Percentiles rank a stretch among this genome's conserved stretches.
phyloP scores from a whole-genome alignment of 805 yeast genomes.

The Wickerhamiella occidentalis region DNA sequence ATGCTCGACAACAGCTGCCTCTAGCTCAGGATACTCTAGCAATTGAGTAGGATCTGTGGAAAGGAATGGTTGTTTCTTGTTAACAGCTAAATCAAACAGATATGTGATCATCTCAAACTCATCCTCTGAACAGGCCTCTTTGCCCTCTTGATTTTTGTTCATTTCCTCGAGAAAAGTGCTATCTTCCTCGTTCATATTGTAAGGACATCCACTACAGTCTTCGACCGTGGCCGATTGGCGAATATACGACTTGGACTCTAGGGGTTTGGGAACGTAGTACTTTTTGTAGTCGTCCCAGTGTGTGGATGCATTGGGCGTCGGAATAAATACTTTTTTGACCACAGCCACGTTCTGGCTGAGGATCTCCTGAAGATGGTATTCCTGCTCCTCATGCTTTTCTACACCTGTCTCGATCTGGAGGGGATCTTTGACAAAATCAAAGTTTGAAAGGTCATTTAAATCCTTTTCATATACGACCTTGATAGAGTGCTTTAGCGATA shows the following conservation, averaged over 20 bases:
- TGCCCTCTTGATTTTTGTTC: slow-evolving; percentile 18
- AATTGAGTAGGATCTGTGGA: slow-evolving; percentile 74
- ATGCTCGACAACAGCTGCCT: slow-evolving; percentile 32
- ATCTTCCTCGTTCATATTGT: slow-evolving; percentile 84
- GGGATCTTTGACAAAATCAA: slow-evolving; percentile 66
- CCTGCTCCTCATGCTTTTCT: slow-evolving; percentile 94
- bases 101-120: slow-evolving; percentile 76
- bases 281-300: slow-evolving; percentile 64
- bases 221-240: slow-evolving; percentile 93
- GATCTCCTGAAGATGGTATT: slow-evolving; percentile 86
- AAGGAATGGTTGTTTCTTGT: slow-evolving; percentile 78
- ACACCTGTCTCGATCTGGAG: slow-evolving; percentile 95
- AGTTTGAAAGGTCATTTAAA: slow-evolving; percentile 61
- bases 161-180: slow-evolving; percentile 48
- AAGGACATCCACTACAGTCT: slow-evolving; percentile 75
- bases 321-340: slow-evolving; percentile 59
- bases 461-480: slow-evolving; percentile 68
- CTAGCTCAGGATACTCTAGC: slow-evolving; percentile 55
- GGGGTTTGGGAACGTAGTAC: slow-evolving; percentile 56
- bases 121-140: slow-evolving; percentile 47
- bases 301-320: slow-evolving; percentile 89
- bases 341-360: slow-evolving; percentile 63
- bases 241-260: slow-evolving; percentile 67
- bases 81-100: slow-evolving; percentile 58
- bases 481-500: slow-evolving; percentile 79